These are phyloP conservation scores for Pachyrhizus erosus DNA, from an alignment of 306 rosid species.

Conservation along the genomic window DNA sequence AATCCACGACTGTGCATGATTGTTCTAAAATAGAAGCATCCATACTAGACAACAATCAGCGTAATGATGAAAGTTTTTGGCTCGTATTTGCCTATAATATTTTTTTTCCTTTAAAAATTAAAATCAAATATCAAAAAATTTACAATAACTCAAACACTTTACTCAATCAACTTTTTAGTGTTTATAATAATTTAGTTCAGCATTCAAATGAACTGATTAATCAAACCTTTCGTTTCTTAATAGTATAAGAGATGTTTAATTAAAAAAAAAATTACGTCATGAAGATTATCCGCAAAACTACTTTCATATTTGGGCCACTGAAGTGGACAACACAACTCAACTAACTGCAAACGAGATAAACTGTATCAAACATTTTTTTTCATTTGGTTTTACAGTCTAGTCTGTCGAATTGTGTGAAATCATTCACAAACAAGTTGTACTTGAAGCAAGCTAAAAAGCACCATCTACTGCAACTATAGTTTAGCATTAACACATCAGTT, in stretches of 20 bases:
- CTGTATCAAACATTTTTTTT: slow-evolving; percentile 22
- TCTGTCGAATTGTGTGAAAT: slow-evolving; percentile 27
- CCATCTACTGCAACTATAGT: slow-evolving; percentile 26
- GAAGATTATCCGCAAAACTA: not conserved
- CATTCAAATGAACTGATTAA: not conserved
- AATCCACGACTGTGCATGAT: not conserved
- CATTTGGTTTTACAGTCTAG: slow-evolving; percentile 29
- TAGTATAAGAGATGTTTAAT: slow-evolving; percentile 1
- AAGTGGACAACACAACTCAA: not conserved
- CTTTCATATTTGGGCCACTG: slow-evolving; percentile 9
- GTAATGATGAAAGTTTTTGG: not conserved
- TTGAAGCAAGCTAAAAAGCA: slow-evolving; percentile 17
- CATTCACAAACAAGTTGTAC: slow-evolving; percentile 27
- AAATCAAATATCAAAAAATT: too few relatives aligned
- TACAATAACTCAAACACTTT: too few relatives aligned
- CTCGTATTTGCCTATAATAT: not conserved
- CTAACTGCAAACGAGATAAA: slow-evolving; percentile 29
- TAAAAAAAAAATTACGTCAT: not conserved
- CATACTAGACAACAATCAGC: not conserved
- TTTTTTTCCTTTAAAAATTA: too few relatives aligned
- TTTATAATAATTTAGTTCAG: not conserved
- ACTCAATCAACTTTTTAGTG: too few relatives aligned
- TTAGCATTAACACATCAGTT: slow-evolving; percentile 38
- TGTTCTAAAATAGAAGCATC: not conserved
- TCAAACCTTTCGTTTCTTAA: not conserved